A percentile compares a stretch with the other conserved stretches of the same genome.
phyloP scores from a whole-genome alignment of 768 basidiomycete genomes.

The Boletus reticulatus region DNA sequence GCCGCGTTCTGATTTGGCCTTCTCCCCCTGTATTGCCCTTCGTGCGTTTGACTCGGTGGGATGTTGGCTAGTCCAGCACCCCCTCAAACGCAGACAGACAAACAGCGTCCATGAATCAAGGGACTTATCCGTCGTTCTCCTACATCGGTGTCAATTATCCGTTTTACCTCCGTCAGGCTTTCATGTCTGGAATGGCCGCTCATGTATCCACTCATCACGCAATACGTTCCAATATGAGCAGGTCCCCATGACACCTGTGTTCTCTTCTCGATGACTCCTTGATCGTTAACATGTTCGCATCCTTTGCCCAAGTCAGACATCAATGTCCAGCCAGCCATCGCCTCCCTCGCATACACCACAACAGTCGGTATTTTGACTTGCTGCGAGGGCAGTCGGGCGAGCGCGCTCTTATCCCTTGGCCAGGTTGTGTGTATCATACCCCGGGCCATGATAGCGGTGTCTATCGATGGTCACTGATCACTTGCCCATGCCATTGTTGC shows the following conservation, averaged over 20 bases:
- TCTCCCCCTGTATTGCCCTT: not conserved
- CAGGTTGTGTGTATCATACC: not conserved
- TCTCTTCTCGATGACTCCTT: not conserved
- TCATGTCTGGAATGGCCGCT: not conserved
- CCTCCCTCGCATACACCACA: not conserved
- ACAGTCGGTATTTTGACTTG: not conserved
- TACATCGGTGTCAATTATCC: not conserved
- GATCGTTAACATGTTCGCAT: not conserved
- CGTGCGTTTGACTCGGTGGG: not conserved
- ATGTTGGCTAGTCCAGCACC: not conserved
- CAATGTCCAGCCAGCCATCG: not conserved
- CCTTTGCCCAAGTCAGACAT: not conserved
- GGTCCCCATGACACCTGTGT: constrained; percentile 2
- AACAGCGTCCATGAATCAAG: constrained; percentile 5
- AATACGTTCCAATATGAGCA: not conserved
- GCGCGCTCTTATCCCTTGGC: not conserved
- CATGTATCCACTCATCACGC: not conserved
- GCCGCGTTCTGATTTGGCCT: constrained; percentile 11
- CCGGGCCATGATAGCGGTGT: no score
- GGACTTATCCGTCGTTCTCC: not conserved
- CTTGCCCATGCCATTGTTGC: not conserved
- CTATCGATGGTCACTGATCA: no score
- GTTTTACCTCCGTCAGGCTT: not conserved
- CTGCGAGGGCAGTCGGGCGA: not conserved
- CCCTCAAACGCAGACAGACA: constrained; percentile 4